Evolutionary conservation across 2,329 filamentous ascomycete genomes (phyloP).

Genomic region (Coniochaeta ligniaria): DNA sequence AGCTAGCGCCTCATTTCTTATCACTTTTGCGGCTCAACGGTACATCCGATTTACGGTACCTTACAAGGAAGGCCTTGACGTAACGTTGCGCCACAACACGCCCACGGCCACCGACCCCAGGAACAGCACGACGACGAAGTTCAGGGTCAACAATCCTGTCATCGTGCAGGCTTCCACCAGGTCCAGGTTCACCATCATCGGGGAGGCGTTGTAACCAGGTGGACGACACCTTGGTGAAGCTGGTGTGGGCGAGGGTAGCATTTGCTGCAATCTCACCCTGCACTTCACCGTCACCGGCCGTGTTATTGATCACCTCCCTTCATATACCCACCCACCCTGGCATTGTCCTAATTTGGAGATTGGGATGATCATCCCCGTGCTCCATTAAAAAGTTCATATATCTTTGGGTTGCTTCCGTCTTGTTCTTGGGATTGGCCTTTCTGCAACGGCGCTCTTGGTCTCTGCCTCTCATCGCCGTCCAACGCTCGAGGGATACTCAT

Average conservation of each 20-base stretch:
- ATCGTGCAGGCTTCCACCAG: constrained; percentile 1
- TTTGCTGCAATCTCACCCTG: background rate
- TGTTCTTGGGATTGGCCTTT: background rate
- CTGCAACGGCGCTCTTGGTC: background rate
- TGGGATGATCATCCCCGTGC: background rate
- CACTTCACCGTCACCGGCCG: background rate
- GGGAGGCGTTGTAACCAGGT: background rate
- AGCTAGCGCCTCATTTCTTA: background rate
- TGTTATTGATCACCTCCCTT: background rate
- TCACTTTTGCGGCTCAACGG: constrained; percentile 1
- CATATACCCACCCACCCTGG: constrained; percentile 1
- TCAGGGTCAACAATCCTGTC: background rate
- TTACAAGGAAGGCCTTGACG: background rate
- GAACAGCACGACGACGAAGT: background rate
- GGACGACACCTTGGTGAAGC: background rate
- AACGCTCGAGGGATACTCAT: background rate
- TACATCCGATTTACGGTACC: background rate
- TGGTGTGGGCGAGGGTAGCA: background rate
- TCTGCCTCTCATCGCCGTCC: background rate
- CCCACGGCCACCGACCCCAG: background rate
- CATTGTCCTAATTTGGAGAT: background rate
- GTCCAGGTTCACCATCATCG: background rate
- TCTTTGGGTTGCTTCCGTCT: background rate
- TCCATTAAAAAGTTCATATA: constrained; percentile 1
- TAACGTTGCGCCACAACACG: constrained; percentile 1